Evolutionary conservation across 495 filamentous ascomycete genomes (phyloP).

Genomic region (Trichoderma virens): DNA sequence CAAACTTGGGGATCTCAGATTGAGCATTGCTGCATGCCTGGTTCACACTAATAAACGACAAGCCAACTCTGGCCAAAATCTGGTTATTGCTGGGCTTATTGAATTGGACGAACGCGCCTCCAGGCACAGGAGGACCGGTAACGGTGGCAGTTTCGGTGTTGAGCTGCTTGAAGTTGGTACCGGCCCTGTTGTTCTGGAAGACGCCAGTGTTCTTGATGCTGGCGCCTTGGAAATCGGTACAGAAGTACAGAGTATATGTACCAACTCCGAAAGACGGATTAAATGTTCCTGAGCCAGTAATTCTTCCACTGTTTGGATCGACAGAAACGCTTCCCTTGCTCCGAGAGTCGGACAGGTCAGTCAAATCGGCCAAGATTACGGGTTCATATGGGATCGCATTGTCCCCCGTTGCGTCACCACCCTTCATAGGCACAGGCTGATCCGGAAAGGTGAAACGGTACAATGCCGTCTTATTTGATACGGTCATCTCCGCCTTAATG

Average conservation of each 20-base stretch:
- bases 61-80: conserved; percentile 50
- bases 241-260: conserved; percentile 51
- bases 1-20: conserved; percentile 47
- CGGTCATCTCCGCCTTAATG: conserved; percentile 66
- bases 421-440: conserved; percentile 14
- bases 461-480: conserved; percentile 53
- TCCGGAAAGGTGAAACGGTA: conserved; percentile 61
- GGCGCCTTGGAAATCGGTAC: conserved; percentile 58
- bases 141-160: conserved; percentile 47
- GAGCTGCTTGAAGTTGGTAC: conserved; percentile 34
- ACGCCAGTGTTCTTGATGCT: conserved; percentile 50
- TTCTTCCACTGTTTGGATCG: conserved; percentile 40
- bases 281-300: conserved; percentile 56
- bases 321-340: conserved; percentile 50
- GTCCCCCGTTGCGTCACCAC: neutral
- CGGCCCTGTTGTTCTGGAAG: conserved; percentile 49
- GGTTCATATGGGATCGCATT: conserved; percentile 6
- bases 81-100: conserved; percentile 35
- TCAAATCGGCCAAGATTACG: conserved; percentile 49
- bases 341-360: conserved; percentile 53
- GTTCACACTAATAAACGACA: conserved; percentile 54
- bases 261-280: conserved; percentile 59
- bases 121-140: conserved; percentile 52
- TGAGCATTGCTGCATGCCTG: conserved; percentile 56
- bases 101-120: conserved; percentile 55